Conservation (phyloP, 805 yeast species). For the Ogataea neopini region DNA sequence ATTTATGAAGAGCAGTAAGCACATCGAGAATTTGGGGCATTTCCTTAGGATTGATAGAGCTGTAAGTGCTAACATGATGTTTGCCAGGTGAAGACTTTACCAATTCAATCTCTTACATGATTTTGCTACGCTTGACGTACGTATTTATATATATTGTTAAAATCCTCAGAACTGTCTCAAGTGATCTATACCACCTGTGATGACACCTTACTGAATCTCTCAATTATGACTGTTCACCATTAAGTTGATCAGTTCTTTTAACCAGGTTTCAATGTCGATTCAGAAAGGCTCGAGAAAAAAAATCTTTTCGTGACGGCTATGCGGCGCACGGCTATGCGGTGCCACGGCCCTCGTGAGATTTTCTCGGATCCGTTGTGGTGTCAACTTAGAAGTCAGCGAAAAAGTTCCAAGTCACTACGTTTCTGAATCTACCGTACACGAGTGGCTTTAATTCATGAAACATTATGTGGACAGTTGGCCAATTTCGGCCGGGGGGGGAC, state of each 20-base stretch:
- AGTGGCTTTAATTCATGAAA: too few relatives aligned
- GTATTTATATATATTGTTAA: neutral
- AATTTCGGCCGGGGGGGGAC: too few relatives aligned
- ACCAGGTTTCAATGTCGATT: neutral
- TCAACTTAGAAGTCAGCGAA: neutral
- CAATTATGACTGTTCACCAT: neutral
- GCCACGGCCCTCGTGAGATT: neutral
- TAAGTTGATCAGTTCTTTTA: too few relatives aligned
- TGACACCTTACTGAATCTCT: neutral
- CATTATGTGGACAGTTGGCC: too few relatives aligned
- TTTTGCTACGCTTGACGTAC: neutral
- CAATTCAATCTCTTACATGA: neutral
- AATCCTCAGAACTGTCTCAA: neutral
- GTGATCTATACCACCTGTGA: too few relatives aligned
- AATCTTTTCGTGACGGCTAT: too few relatives aligned
- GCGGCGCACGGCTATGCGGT: neutral
- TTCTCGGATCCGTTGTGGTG: neutral
- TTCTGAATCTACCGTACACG: too few relatives aligned
- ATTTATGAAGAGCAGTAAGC: slow-evolving; percentile 46
- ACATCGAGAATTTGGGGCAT: slow-evolving; percentile 44
- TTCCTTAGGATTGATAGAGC: slow-evolving; percentile 30
- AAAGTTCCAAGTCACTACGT: neutral
- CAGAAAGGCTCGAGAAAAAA: neutral
- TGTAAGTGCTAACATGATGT: slow-evolving; percentile 1
- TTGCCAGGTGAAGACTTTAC: too few relatives aligned